Evolutionary conservation across 1,284 basidiomycete species (phyloP), one percentile per base, ranked within the genome.

Genomic region (Sanghuangporus weigelae): DNA sequence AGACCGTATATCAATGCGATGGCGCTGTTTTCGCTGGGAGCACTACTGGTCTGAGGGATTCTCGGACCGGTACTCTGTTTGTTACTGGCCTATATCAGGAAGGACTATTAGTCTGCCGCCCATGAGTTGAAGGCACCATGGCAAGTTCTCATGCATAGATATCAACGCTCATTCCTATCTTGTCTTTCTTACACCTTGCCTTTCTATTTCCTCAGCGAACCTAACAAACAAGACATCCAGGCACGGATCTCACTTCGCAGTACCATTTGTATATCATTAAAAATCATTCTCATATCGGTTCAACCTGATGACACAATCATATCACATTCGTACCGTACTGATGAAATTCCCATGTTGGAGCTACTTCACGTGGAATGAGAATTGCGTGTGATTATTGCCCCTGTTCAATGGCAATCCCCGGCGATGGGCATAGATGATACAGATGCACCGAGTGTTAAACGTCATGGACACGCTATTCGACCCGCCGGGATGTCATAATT

Each of bases 81-180:
- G 70, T 86, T 7, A 73, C 78, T 7, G 87, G 86, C 2, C 69
- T 89, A 61, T 89, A 88, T 67, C 80, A 79, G 48, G 73, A 77
- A 21, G 86, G 85, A 1, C 67, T 84, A 50, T 72, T 88, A 49
- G 74, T 81, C 3, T 88, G 87, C 67, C 73, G 70, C 38, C 69
- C 72, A 19, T 70, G 55, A 64, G 21, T 2, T n/a, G 53, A 65
- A 38, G 57, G 16, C 31, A n/a, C 16, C 16, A 19, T 46, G 21
- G 44, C 16, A n/a, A 46, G 11, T 36, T n/a, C 36, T 54, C 53
- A 38, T 54, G 16, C 44, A 19, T 19, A 19, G 16, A 46, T 42
- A n/a, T 12, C 44, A 46, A 46, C 21, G 44, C 44, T 46, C 44
- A 46, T n/a, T 46, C 44, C 4, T 16, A 46, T 21, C 44, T 46